Conservation (phyloP, 208 protist species). For the Trypanosoma vivax region DNA sequence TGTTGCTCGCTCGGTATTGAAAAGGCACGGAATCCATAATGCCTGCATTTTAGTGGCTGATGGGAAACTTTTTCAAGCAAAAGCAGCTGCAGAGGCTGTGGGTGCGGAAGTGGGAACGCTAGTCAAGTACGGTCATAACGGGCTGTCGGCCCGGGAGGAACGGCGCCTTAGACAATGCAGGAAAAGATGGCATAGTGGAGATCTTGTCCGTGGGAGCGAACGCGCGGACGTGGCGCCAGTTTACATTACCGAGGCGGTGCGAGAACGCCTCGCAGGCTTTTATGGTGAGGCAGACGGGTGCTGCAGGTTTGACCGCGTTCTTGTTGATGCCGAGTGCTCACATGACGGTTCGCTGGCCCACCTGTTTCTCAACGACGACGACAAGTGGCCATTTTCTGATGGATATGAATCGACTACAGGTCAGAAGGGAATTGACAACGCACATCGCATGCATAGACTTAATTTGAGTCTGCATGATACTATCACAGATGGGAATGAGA, state of each 20-base stretch:
- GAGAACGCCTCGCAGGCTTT: neutral
- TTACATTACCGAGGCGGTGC: slow-evolving; percentile 1
- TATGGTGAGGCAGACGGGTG: neutral
- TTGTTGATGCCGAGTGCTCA: slow-evolving; percentile 89
- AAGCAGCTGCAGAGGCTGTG: slow-evolving; percentile 13
- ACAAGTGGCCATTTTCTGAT: slow-evolving; percentile 11
- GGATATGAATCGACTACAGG: neutral
- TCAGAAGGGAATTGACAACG: slow-evolving; percentile 42
- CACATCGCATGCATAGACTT: slow-evolving; percentile 60
- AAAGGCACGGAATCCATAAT: slow-evolving; percentile 22
- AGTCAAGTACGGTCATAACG: neutral
- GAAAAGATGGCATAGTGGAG: slow-evolving; percentile 10
- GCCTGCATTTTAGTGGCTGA: slow-evolving; percentile 53
- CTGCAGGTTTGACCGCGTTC: slow-evolving; percentile 62
- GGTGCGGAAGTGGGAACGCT: slow-evolving; percentile 2
- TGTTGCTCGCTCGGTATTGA: slow-evolving; percentile 34
- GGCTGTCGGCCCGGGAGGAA: slow-evolving; percentile 24
- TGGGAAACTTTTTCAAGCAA: slow-evolving; percentile 19
- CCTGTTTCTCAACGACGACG: slow-evolving; percentile 25
- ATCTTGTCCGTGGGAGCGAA: neutral
- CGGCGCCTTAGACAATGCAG: slow-evolving; percentile 7
- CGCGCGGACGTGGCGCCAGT: slow-evolving; percentile 1
- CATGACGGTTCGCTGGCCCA: slow-evolving; percentile 84
- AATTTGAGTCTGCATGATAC: slow-evolving; percentile 17
- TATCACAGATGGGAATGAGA: neutral